Evolutionary conservation across 441 rosid genomes (phyloP), one percentile per base, ranked within the genome.

Genomic region (Corymbia citriodora): DNA sequence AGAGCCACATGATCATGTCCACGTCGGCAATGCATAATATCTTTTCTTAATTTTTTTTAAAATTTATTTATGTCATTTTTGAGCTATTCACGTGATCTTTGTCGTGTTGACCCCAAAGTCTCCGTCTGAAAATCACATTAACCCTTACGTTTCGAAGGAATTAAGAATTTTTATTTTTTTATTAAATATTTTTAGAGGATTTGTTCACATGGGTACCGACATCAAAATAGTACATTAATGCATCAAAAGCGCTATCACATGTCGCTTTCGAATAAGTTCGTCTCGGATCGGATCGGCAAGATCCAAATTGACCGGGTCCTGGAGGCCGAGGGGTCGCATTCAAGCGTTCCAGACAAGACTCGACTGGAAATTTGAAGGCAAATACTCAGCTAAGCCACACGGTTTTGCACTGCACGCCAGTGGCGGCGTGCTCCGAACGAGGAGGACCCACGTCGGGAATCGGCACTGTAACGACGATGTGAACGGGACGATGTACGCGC

Each of bases 201-300:
- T 31, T 31, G 9, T 68, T 68, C 15, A 31, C 74, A 16, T 8
- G 40, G 40, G 1, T 68, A 68, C 74, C 74, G 36, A 65, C 74
- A 0, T 63, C 33, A 16, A 33, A 70, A 18, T 40, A 4, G 1
- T 25, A 23, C 25, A 13, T 45, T 45, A 23, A 68, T 27, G 10
- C 86, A 25, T 79, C 53, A 0, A 40, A 40, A 1, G 18, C 13
- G 53, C 0, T 0, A 4, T 74, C 50, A 25, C 3, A 74, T 11
- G 83, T 40, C 83, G 6, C 83, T 74, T 40, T 74, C 50, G 50
- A 40, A 74, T 74, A 0, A 40, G 14, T 74, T 11, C 40, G 50
- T 74, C 5, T 21, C 40, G 50, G 40, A 3, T 23, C 86, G 31
- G 86, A 48, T 79, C 15, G 86, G 53, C 65, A 27, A 23, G 45